Percentiles rank a stretch among this genome's conserved stretches.
Evolutionary conservation across 2,329 filamentous ascomycete species (phyloP).

Genomic region (Blumeriella jaapii): DNA sequence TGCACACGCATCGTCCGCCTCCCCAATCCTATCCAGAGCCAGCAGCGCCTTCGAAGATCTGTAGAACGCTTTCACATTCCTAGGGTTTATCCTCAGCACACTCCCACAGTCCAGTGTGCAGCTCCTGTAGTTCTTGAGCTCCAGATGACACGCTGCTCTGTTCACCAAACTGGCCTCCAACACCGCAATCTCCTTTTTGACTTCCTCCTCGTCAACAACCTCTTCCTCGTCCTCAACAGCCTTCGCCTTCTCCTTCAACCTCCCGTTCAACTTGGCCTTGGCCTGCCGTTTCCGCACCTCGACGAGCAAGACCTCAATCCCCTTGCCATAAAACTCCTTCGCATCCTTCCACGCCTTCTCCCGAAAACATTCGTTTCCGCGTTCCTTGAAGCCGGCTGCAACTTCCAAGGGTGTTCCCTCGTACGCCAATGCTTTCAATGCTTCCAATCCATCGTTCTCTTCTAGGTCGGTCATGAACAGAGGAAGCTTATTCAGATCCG

Average conservation of each 20-base stretch:
- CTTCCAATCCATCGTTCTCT: slow-evolving; percentile 75
- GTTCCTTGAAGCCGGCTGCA: slow-evolving; percentile 73
- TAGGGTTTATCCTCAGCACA: slow-evolving; percentile 65
- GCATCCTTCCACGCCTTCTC: slow-evolving; percentile 68
- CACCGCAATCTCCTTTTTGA: slow-evolving; percentile 43
- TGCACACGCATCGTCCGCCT: slow-evolving; percentile 70
- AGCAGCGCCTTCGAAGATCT: slow-evolving; percentile 70
- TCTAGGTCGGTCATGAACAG: slow-evolving; percentile 94
- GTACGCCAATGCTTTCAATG: slow-evolving; percentile 80
- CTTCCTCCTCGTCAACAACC: slow-evolving; percentile 33
- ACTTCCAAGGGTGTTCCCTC: slow-evolving; percentile 84
- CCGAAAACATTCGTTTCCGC: slow-evolving; percentile 81
- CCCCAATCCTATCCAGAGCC: slow-evolving; percentile 62
- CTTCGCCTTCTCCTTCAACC: slow-evolving; percentile 14
- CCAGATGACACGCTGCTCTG: slow-evolving; percentile 79
- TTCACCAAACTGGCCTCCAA: slow-evolving; percentile 76
- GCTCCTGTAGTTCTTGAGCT: slow-evolving; percentile 77
- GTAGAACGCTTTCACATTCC: slow-evolving; percentile 85
- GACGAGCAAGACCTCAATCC: slow-evolving; percentile 56
- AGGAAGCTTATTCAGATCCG: slow-evolving; percentile 59
- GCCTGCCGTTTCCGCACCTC: slow-evolving; percentile 46
- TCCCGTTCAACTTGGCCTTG: neutral
- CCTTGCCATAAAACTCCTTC: slow-evolving; percentile 84
- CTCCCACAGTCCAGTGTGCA: slow-evolving; percentile 77
- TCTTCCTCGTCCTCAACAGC: slow-evolving; percentile 30